These are phyloP conservation scores for Croton laevigatus DNA, from an alignment of 441 rosid species.

Conservation along the genomic window DNA sequence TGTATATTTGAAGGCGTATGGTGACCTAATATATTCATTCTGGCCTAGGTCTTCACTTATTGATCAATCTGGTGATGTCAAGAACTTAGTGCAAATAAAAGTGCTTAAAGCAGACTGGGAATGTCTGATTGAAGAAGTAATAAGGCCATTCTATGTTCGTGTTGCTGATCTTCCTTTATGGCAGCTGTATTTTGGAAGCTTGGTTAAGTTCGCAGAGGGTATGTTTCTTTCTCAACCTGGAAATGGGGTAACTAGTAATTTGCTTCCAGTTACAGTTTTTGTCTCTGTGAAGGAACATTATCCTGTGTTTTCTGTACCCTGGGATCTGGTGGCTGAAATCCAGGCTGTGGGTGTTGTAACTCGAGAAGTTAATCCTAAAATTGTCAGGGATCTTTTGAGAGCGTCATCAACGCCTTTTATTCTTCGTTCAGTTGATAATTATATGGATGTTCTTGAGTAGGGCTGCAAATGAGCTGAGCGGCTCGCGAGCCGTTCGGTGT, in stretches of 20 bases:
- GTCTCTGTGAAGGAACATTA: slow-evolving; percentile 95
- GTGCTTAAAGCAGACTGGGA: slow-evolving; percentile 67
- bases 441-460: slow-evolving; percentile 93
- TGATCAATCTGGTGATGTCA: slow-evolving; percentile 35
- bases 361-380: slow-evolving; percentile 91
- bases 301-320: slow-evolving; percentile 93
- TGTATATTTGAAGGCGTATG: slow-evolving; percentile 66
- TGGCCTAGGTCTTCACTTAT: slow-evolving; percentile 76
- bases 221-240: slow-evolving; percentile 99
- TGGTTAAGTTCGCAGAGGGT: slow-evolving; percentile 95
- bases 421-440: slow-evolving; percentile 86
- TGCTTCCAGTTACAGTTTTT: slow-evolving; percentile 96
- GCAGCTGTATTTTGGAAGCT: slow-evolving; percentile 92
- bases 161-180: slow-evolving; percentile 92
- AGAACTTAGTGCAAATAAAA: slow-evolving; percentile 34
- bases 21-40: slow-evolving; percentile 77
- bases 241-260: slow-evolving; percentile 65
- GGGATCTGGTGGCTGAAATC: slow-evolving; percentile 91
- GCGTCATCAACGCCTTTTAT: slow-evolving; percentile 60
- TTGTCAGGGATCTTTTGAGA: slow-evolving; percentile 91
- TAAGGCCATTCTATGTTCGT: slow-evolving; percentile 88
- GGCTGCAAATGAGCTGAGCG: too few species aligned
- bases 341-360: slow-evolving; percentile 74
- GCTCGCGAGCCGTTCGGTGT: too few species aligned
- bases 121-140: slow-evolving; percentile 76